Percentiles rank a stretch among this genome's conserved stretches.
phyloP scores from a whole-genome alignment of 2,329 filamentous ascomycete species.

The Colletotrichum tropicicola region DNA sequence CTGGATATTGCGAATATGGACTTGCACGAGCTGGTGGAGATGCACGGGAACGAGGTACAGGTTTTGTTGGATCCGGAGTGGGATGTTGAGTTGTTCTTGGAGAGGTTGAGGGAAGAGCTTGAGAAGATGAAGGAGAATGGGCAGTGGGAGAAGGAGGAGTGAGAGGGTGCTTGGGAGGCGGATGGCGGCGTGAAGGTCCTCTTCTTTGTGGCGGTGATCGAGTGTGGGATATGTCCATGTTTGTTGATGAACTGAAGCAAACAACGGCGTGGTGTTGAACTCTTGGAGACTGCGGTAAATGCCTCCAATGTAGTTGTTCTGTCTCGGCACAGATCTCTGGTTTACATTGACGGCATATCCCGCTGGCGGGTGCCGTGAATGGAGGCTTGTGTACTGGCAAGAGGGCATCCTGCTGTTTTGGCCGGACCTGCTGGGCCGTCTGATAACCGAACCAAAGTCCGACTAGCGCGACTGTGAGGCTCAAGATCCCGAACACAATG shows the following conservation, averaged over 20 bases:
- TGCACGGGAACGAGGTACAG: neutral
- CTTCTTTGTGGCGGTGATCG: neutral
- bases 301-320: too few species aligned
- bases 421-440: too few species aligned
- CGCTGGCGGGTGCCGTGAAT: too few species aligned
- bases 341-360: too few species aligned
- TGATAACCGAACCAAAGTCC: neutral
- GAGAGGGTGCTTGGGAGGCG: neutral
- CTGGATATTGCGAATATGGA: neutral
- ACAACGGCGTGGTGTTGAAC: too few species aligned
- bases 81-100: slow-evolving; percentile 44
- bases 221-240: neutral
- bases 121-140: neutral
- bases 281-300: too few species aligned
- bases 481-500: neutral
- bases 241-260: too few species aligned
- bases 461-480: neutral
- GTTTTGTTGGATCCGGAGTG: neutral
- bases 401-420: too few species aligned
- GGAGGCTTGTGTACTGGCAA: too few species aligned
- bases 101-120: neutral
- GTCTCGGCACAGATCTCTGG: too few species aligned
- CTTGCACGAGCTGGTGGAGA: neutral
- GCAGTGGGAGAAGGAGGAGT: neutral
- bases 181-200: neutral